phyloP scores from a whole-genome alignment of 306 rosid genomes.

The Casuarina glauca region DNA sequence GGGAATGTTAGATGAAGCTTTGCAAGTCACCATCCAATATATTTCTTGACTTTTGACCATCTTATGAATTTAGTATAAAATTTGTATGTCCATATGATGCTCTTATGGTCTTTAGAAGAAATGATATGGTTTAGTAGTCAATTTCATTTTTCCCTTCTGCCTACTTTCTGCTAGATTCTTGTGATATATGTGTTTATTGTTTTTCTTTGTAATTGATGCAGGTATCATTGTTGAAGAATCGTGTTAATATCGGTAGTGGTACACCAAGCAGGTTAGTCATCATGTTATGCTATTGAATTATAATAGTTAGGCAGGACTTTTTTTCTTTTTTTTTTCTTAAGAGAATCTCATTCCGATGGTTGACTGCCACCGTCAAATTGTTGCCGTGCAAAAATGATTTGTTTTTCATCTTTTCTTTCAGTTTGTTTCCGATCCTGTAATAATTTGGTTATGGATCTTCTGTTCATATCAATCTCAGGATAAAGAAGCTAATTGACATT shows the following conservation, averaged over 20 bases:
- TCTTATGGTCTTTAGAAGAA: too few relatives aligned
- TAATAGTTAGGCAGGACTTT: neutral
- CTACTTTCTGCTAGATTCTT: constrained; percentile 6
- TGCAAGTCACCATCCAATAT: too few relatives aligned
- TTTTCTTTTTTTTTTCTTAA: neutral
- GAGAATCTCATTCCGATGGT: neutral
- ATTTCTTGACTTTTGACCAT: too few relatives aligned
- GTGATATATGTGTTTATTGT: constrained; percentile 8
- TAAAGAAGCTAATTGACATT: constrained; percentile 76
- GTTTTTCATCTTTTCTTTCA: neutral
- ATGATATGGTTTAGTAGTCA: neutral
- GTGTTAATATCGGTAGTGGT: constrained; percentile 88
- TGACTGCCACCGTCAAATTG: neutral
- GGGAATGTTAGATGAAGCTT: too few relatives aligned
- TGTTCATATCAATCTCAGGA: constrained; percentile 42
- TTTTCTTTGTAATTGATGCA: constrained; percentile 37
- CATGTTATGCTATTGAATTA: neutral
- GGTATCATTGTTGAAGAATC: constrained; percentile 71
- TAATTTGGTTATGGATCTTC: neutral
- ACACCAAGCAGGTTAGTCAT: constrained; percentile 88
- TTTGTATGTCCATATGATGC: too few relatives aligned
- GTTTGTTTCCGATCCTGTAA: neutral
- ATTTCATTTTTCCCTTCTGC: neutral
- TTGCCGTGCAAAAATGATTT: constrained; percentile 3
- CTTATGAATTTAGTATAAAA: too few relatives aligned